Evolutionary conservation across 345 rosid species (phyloP), one percentile per base, ranked within the genome.

Genomic region (Salix arbutifolia): DNA sequence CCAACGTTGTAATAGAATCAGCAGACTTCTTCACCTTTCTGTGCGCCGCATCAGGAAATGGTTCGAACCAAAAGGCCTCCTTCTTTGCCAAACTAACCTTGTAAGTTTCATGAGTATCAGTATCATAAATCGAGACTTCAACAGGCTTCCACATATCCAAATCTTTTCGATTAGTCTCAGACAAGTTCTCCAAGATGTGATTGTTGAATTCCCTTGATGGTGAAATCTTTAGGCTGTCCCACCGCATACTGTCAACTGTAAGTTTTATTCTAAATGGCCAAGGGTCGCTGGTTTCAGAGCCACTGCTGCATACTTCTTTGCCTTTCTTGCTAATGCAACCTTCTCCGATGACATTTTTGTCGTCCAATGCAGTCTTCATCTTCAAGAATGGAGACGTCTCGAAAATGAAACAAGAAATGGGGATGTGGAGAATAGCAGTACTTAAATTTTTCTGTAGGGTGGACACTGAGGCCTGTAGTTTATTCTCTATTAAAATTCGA

Each of bases 31-130:
- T 35, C 37, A 8, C 21, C 25, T 33, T 65, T 61, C 71, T 60
- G 67, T 50, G 66, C 23, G 40, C 78, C 14, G 65, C 68, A 44
- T 78, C 82, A 72, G 87, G 87, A 19, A 84, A 23, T 37, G 84
- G 84, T 6, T 84, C 83, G 33, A 81, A 84, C 84, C 83, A 84
- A 28, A 84, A 84, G 0, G 79, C 50, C 67, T 84, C 77, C 52
- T 84, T 79, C 81, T 81, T 79, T 60, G 30, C 72, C 42, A 84
- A 71, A 4, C 74, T 76, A 26, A 64, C 77, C 38, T 58, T 64
- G 69, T 79, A 81, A 17, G 37, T 76, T 50, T 79, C 85, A 1
- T 67, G 3, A n/a, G 78, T 77, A 44, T 81, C 81, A 13, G 68
- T 62, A 67, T 84, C 81, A 38, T 64, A 18, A 4, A 81, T 61